Evolutionary conservation across 306 rosid species (phyloP).

Genomic region (Quercus alba): DNA sequence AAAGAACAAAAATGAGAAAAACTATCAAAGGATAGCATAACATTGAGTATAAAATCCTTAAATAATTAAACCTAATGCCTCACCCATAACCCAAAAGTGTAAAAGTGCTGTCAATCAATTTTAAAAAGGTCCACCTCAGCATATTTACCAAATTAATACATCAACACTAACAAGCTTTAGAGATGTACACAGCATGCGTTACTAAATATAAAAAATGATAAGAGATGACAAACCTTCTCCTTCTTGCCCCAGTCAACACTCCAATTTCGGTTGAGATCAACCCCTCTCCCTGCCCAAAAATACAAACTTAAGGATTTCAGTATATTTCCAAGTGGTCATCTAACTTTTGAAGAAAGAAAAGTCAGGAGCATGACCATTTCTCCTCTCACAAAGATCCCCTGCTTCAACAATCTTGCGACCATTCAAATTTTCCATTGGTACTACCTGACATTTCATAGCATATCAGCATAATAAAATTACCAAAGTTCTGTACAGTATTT

Average conservation of each 20-base stretch:
- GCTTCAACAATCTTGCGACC: constrained; percentile 91
- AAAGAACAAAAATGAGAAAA: constrained; percentile 16
- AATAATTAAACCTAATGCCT: background rate
- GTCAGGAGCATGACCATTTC: constrained; percentile 66
- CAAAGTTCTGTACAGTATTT: background rate
- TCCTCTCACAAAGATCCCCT: constrained; percentile 92
- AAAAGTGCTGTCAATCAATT: background rate
- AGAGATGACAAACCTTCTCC: constrained; percentile 63
- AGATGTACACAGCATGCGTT: constrained; percentile 6
- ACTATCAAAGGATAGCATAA: background rate
- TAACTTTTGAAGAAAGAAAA: constrained; percentile 16
- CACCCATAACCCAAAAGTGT: background rate
- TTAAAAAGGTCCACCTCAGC: background rate
- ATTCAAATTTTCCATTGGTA: constrained; percentile 91
- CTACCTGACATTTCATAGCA: constrained; percentile 55
- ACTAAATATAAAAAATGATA: constrained; percentile 3
- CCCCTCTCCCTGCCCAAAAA: constrained; percentile 84
- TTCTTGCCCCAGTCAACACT: constrained; percentile 99
- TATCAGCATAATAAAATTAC: constrained; percentile 18
- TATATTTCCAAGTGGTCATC: constrained; percentile 14
- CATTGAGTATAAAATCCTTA: background rate
- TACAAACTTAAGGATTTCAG: constrained; percentile 30
- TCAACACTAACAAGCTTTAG: background rate
- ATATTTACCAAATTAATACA: background rate
- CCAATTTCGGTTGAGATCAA: constrained; percentile 99